Percentiles rank a stretch among this genome's conserved stretches.
These are phyloP conservation scores for Microdochium bolleyi DNA, from an alignment of 2,329 filamentous ascomycete species.

Conservation along the genomic window DNA sequence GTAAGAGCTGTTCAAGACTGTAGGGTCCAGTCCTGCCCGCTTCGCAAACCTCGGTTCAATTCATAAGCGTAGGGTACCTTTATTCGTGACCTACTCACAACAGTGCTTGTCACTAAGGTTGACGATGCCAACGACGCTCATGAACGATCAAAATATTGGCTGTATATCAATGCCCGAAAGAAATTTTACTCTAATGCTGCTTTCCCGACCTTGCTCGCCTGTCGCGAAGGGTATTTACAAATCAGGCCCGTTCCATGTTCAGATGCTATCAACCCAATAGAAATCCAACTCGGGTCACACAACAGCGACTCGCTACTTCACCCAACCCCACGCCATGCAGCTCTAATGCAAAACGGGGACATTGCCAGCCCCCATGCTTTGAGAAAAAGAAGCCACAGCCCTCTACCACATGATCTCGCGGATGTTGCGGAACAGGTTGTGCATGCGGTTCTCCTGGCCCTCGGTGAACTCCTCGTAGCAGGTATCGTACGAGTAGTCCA, in stretches of 20 bases:
- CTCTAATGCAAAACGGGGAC: background rate
- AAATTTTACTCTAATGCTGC: background rate
- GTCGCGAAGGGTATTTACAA: background rate
- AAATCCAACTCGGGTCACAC: background rate
- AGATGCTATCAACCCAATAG: background rate
- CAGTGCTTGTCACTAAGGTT: no score
- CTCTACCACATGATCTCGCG: background rate
- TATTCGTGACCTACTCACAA: no score
- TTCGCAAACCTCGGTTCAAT: no score
- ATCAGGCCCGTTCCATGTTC: background rate
- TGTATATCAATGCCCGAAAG: background rate
- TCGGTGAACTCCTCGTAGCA: conserved; percentile 31
- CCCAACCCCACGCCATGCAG: background rate
- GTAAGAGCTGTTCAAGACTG: no score
- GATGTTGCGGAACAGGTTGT: background rate
- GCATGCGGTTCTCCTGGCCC: conserved; percentile 20
- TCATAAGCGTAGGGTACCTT: no score
- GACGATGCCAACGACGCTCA: background rate
- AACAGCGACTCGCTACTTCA: background rate
- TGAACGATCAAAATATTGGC: background rate
- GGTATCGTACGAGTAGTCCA: conserved; percentile 27
- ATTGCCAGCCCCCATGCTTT: background rate
- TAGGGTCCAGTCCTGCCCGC: no score
- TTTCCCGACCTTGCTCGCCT: background rate
- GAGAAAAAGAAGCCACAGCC: background rate